Evolutionary conservation across 768 basidiomycete genomes (phyloP), one percentile per base, ranked within the genome.

Genomic region (Macrolepiota fuliginosa): DNA sequence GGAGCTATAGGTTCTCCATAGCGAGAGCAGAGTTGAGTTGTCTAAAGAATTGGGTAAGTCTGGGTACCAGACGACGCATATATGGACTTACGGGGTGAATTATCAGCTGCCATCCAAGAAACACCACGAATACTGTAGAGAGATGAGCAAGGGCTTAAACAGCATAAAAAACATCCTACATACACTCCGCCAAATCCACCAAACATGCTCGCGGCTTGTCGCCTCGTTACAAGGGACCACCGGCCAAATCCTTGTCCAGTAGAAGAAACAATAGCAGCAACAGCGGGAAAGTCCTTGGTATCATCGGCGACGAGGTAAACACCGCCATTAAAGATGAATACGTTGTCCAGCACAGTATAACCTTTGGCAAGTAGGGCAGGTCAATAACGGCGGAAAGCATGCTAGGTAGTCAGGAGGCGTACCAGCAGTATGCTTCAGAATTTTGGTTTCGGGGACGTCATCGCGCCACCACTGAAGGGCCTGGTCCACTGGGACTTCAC

Each of bases 341-440:
- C 80, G 63, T 92, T 89, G 67, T 95, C 91, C 59, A 96, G 77
- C 47, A 94, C 83, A 0, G 91, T 93, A 74, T 87, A 92, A 3
- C 94, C 94, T 95, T 32, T 3, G 2, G 29, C 32, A 9, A 47
- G 45, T 39, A 29, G n/a, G 15, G 10, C 15, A 53, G 39, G 9
- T 22, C 35, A 45, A 35, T 51, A 51, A 51, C 12, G 7, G 3
- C 35, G 62, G 29, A 3, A 32, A 32, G 65, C 42, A 45, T 15
- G 17, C 53, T 58, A 24, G 51, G 5, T 19, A 65, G 77, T 37
- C 58, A 65, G 3, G 36, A 42, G 22, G 60, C 74, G 54, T 51
- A 90, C 91, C 91, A 65, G 90, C 82, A 32, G 81, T 77, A 73
- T 92, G 91, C 47, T 81, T 81, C 22, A 87, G 67, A 50, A 90